These are phyloP conservation scores for Stachybotrys echinatus DNA, from an alignment of 2,329 filamentous ascomycete species.

Conservation along the genomic window DNA sequence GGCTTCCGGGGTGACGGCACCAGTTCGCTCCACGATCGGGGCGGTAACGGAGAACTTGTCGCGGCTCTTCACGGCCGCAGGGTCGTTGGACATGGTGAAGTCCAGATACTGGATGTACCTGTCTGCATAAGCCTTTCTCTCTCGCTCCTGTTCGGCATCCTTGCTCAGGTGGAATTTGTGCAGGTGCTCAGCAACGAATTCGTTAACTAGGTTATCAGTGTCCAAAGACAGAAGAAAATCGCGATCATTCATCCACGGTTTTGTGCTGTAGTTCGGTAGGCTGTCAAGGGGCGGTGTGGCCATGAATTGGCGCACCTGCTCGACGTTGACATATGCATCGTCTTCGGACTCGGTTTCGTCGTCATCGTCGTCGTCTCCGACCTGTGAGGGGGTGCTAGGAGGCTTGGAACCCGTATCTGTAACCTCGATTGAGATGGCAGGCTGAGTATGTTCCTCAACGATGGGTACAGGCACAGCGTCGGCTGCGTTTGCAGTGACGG, in stretches of 20 bases:
- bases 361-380: constrained; percentile 40
- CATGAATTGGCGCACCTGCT: constrained; percentile 45
- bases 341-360: constrained; percentile 52
- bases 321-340: constrained; percentile 42
- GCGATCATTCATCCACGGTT: constrained; percentile 43
- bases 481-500: constrained; percentile 2
- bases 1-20: constrained; percentile 42
- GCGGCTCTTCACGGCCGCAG: constrained; percentile 47
- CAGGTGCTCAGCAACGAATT: constrained; percentile 42
- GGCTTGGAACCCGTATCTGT: constrained; percentile 25
- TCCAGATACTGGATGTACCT: constrained; percentile 48
- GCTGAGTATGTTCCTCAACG: background rate
- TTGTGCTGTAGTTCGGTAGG: constrained; percentile 41
- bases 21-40: constrained; percentile 25
- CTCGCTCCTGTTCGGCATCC: constrained; percentile 29
- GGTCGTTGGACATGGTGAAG: constrained; percentile 52
- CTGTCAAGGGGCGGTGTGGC: constrained; percentile 50
- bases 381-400: constrained; percentile 43
- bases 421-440: constrained; percentile 16
- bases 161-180: constrained; percentile 33
- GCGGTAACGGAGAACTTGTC: constrained; percentile 44
- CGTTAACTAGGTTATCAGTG: constrained; percentile 31
- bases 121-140: constrained; percentile 35
- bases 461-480: background rate
- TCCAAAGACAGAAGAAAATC: constrained; percentile 38